Percentiles rank a stretch among this genome's conserved stretches.
Evolutionary conservation across 331 rosid genomes (phyloP).

Genomic region (Saraca asoca): DNA sequence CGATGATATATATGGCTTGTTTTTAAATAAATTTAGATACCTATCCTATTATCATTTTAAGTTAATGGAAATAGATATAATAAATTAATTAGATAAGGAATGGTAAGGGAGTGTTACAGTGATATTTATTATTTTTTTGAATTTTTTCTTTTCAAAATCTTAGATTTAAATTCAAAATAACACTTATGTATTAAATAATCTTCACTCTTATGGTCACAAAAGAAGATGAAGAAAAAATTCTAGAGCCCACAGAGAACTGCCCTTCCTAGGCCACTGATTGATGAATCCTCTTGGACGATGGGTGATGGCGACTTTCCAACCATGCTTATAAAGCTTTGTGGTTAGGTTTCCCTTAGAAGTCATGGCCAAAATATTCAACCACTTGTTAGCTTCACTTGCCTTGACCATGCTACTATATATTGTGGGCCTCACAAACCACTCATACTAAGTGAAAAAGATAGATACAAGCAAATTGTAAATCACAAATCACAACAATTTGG

Average conservation of each 20-base stretch:
- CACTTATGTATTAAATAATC: too few species aligned
- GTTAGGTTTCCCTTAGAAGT: constrained; percentile 43
- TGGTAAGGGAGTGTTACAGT: too few species aligned
- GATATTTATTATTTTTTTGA: too few species aligned
- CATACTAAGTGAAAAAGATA: constrained; percentile 44
- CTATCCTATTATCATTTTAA: too few species aligned
- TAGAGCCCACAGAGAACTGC: constrained; percentile 5
- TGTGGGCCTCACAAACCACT: constrained; percentile 45
- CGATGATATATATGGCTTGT: too few species aligned
- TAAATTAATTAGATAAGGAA: too few species aligned
- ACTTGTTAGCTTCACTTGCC: constrained; percentile 40
- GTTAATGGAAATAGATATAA: too few species aligned
- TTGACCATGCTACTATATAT: constrained; percentile 39
- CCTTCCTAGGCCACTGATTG: constrained; percentile 29
- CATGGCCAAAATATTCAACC: constrained; percentile 18
- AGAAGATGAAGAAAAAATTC: neutral
- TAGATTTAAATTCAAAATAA: too few species aligned
- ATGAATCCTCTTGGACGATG: constrained; percentile 4
- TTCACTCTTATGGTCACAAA: too few species aligned
- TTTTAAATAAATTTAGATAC: too few species aligned
- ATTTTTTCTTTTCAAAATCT: too few species aligned
- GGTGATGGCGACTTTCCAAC: constrained; percentile 49
- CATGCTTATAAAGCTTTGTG: constrained; percentile 35
- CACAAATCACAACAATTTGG: constrained; percentile 45
- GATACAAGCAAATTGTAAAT: constrained; percentile 18